Conservation (phyloP, 2,329 filamentous ascomycete species). For the Diaporthe citri region DNA sequence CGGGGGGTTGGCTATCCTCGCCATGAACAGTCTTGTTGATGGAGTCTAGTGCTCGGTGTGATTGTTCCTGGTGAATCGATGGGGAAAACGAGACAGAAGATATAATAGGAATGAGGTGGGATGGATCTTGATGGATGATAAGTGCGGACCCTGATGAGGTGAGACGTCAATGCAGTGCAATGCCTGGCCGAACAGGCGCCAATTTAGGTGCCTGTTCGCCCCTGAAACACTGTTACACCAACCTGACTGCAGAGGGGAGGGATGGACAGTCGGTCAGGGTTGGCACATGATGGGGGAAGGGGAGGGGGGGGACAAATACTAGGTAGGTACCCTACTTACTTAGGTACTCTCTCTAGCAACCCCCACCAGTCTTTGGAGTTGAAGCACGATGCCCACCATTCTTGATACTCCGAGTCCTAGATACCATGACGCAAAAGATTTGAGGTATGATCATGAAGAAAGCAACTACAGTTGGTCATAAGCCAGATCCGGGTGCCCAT, state of each 20-base stretch:
- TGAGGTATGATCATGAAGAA: background rate
- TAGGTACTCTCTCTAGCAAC: no score
- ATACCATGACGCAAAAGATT: fast-evolving
- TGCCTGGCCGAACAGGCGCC: conserved; percentile 1
- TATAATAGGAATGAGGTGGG: background rate
- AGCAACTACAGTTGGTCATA: background rate
- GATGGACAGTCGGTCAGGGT: background rate
- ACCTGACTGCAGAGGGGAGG: background rate
- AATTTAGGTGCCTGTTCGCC: conserved; percentile 22
- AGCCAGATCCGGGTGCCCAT: background rate
- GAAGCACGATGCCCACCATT: background rate
- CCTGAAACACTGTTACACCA: background rate
- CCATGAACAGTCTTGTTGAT: background rate
- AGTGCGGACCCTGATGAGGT: background rate
- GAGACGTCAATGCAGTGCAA: conserved; percentile 25
- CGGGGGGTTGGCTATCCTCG: conserved; percentile 7
- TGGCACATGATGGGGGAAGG: background rate
- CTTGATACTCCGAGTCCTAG: background rate
- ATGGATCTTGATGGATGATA: background rate
- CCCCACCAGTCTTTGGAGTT: no score
- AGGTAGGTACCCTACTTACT: no score
- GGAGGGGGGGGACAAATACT: no score
- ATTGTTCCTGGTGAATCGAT: background rate
- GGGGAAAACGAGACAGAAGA: background rate
- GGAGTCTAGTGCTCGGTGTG: background rate